Conservation (phyloP, 169 alveolate species). For the Perkinsus olseni region DNA sequence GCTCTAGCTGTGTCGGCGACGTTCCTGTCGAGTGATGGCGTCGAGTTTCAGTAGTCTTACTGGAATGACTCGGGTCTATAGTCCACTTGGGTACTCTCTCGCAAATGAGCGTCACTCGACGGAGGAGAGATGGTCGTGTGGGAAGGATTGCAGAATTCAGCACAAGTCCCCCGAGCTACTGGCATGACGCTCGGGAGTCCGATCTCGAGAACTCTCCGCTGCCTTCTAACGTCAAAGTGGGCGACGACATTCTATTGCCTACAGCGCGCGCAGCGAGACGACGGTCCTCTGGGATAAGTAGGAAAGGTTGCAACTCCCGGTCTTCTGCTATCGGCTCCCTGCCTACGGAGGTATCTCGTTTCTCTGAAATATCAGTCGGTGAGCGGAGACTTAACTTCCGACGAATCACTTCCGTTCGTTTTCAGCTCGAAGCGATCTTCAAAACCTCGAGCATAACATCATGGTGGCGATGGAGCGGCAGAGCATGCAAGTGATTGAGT, state of each 20-base stretch:
- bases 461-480: not conserved
- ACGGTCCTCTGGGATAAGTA: not conserved
- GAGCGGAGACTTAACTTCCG: too few relatives aligned
- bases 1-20: not conserved
- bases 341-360: too few relatives aligned
- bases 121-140: not conserved
- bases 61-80: too few relatives aligned
- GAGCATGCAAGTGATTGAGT: not conserved
- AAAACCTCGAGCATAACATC: not conserved
- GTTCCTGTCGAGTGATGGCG: too few relatives aligned
- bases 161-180: not conserved
- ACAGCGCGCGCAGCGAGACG: not conserved
- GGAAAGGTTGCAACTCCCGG: too few relatives aligned
- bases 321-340: too few relatives aligned
- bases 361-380: too few relatives aligned
- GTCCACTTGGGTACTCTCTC: not conserved
- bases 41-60: too few relatives aligned
- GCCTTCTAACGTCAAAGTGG: not conserved
- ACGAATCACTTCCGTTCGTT: not conserved
- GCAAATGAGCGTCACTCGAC: not conserved
- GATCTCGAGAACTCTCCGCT: not conserved
- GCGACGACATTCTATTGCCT: not conserved
- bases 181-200: not conserved
- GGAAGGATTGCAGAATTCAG: not conserved
- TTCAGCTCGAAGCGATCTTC: not conserved